Evolutionary conservation across 805 yeast species (phyloP).

Genomic region (Kodamaea fukazawae): DNA sequence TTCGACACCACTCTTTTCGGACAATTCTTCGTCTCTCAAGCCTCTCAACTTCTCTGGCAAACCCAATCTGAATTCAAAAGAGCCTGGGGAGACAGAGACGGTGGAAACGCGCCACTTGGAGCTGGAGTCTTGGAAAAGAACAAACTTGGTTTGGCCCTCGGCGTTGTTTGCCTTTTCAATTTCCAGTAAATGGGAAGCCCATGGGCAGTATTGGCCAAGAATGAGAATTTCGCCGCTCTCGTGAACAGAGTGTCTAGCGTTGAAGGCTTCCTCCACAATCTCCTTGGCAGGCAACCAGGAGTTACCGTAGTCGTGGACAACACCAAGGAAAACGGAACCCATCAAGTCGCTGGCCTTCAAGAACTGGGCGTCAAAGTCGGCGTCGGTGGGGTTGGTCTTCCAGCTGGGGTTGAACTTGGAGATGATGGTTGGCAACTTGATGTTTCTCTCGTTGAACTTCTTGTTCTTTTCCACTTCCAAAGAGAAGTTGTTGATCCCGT

Average conservation of each 20-base stretch:
- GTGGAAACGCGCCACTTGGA: constrained; percentile 85
- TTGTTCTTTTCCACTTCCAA: constrained; percentile 53
- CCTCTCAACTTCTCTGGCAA: constrained; percentile 94
- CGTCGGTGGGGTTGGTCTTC: constrained; percentile 67
- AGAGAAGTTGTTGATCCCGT: constrained; percentile 74
- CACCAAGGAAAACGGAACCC: constrained; percentile 74
- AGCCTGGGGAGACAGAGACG: constrained; percentile 73
- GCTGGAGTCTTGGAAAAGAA: constrained; percentile 73
- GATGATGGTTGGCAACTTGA: constrained; percentile 76
- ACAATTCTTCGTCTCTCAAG: constrained; percentile 81
- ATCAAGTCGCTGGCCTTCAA: constrained; percentile 71
- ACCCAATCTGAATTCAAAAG: constrained; percentile 83
- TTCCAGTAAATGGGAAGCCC: constrained; percentile 89
- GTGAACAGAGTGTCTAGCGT: constrained; percentile 57
- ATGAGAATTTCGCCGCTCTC: constrained; percentile 70
- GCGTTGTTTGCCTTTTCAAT: constrained; percentile 62
- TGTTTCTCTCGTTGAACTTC: constrained; percentile 66
- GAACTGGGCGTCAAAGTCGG: constrained; percentile 64
- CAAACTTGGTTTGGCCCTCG: constrained; percentile 63
- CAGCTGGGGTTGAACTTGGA: constrained; percentile 82
- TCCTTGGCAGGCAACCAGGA: constrained; percentile 91
- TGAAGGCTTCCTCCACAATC: constrained; percentile 70
- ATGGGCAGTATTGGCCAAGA: constrained; percentile 78
- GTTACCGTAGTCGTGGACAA: constrained; percentile 68
- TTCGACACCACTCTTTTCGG: constrained; percentile 70